Conservation (phyloP, 169 alveolate genomes). For the Plasmodium knowlesi region DNA sequence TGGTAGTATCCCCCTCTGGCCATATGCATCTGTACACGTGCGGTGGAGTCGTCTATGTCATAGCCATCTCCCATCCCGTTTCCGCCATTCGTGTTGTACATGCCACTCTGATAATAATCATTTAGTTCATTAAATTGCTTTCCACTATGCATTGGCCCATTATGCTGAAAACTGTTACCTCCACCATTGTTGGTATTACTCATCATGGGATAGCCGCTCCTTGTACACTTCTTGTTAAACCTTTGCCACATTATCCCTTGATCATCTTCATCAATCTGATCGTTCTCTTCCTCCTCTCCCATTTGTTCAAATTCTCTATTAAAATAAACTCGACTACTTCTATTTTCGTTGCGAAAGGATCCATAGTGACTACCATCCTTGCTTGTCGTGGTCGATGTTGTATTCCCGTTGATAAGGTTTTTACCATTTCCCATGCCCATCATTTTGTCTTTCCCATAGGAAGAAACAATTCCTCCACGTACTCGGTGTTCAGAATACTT, state of each 20-base stretch:
- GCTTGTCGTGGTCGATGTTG: not conserved
- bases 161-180: not conserved
- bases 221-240: not conserved
- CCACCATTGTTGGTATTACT: not conserved
- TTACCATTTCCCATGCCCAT: not conserved
- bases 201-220: not conserved
- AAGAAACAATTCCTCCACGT: not conserved
- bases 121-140: not conserved
- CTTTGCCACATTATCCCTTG: not conserved
- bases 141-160: not conserved
- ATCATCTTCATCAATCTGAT: not conserved
- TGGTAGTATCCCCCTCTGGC: not conserved
- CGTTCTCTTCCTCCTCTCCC: not conserved
- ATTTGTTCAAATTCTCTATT: not conserved
- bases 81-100: slow-evolving; percentile 6
- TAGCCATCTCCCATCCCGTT: not conserved
- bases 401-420: not conserved
- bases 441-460: not conserved
- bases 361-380: not conserved
- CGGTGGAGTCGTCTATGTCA: not conserved
- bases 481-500: not conserved
- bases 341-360: not conserved
- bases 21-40: not conserved
- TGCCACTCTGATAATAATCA: not conserved
- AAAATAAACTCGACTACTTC: not conserved